These are phyloP conservation scores for Alternaria dauci DNA, from an alignment of 2,329 filamentous ascomycete species.

Conservation along the genomic window DNA sequence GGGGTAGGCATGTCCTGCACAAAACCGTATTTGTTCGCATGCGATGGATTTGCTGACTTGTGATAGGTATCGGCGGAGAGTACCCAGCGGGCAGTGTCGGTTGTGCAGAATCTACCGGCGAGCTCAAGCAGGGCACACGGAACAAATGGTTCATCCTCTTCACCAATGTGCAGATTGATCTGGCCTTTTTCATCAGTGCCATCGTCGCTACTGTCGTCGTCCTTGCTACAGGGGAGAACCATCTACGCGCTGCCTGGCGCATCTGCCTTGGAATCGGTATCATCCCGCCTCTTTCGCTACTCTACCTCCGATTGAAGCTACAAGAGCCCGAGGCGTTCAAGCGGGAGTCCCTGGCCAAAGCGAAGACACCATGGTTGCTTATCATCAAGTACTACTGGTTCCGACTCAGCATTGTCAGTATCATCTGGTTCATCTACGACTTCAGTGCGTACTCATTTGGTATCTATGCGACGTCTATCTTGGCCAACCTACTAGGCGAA, in stretches of 20 bases:
- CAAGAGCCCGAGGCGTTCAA: conserved; percentile 63
- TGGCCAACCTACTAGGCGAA: conserved; percentile 69
- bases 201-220: conserved; percentile 64
- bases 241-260: conserved; percentile 81
- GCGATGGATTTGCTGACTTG: conserved; percentile 6
- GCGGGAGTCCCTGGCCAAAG: conserved; percentile 58
- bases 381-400: conserved; percentile 65
- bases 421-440: conserved; percentile 66
- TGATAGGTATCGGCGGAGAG: conserved; percentile 74
- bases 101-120: conserved; percentile 82
- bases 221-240: conserved; percentile 61
- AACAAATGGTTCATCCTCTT: conserved; percentile 86
- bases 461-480: conserved; percentile 82
- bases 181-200: conserved; percentile 81
- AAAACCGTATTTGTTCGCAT: neutral
- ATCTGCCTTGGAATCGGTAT: conserved; percentile 70
- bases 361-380: conserved; percentile 51
- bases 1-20: conserved; percentile 52
- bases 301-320: conserved; percentile 66
- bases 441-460: conserved; percentile 86
- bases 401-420: conserved; percentile 61
- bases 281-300: conserved; percentile 61
- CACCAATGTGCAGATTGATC: conserved; percentile 87
- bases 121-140: conserved; percentile 77
- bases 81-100: conserved; percentile 86